Base-by-base conservation (phyloP, 441 rosid genomes). In the Viola pubescens region DNA sequence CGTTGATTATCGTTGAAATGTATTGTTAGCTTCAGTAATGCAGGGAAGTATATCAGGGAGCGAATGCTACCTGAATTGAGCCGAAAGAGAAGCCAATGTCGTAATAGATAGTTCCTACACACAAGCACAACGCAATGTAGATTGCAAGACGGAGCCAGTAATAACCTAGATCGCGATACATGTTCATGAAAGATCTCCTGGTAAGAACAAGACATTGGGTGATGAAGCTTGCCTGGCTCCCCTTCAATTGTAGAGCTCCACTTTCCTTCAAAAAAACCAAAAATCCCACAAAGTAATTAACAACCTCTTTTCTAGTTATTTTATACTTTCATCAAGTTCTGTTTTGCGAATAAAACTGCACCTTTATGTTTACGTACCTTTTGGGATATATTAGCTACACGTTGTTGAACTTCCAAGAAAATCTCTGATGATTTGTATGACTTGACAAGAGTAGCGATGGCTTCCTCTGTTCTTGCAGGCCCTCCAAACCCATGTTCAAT, bases 101-200 rank as follows among this genome's bases (percentile, higher is more conserved):
- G 6, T 49, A 53, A 58, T 69, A 84, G n/a, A 82, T 60, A 1
- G 80, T 75, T 9, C 79, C 87, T 3, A 81, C 59, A 37, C 79
- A 74, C 4, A 77, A 54, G 37, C 75, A 52, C 45, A 82, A 59
- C 1, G 73, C 68, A 3, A 82, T 13, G 11, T 82, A 82, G 13
- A 82, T 66, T 14, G 68, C 82, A 4, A 84, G 61, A 43, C 87
- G 87, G 4, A 82, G 58, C 87, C 87, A 81, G 34, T 84, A 84
- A 47, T 84, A 84, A 56, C 87, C 90, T 16, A 68, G 69, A 64
- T 84, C 87, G 1, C 90, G 85, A 40, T 67, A 77, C 90, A 81
- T 84, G 75, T 82, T 84, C 44, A 78, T 66, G 12, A 80, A 78
- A 2, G 84, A 84, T 66, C 90, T 70, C 48, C 61, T 73, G 6